Base-by-base conservation (phyloP, 179 eudicot genomes). In the Corrigiola litoralis region DNA sequence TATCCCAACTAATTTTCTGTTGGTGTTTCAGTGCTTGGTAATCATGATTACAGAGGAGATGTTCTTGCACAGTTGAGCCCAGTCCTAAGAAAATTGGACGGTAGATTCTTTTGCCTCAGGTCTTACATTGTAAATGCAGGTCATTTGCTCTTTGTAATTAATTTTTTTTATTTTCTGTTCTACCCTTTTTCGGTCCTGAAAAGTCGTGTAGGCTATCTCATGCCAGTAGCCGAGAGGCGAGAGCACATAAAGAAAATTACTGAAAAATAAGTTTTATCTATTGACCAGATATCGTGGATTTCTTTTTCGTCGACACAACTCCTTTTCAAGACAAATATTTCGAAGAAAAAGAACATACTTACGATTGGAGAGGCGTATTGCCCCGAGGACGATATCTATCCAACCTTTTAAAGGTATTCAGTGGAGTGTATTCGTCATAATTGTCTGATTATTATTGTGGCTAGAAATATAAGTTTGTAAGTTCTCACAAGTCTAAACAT, bases 11-110 rank as follows among this genome's bases (percentile, higher is more conserved):
- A 24, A 25, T 58, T 27, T 17, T 57, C 28, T 68, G 1, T 1
- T 53, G 16, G 21, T 13, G 7, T 37, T 45, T 11, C 52, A 70
- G 74, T 70, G 58, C 74, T 70, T 55, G 74, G 95, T 12, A 90
- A 90, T 71, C 97, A 90, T 77, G 97, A 90, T 48, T 90, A 90
- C 46, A 86, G 97, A 61, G 97, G 97, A 61, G 77, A 90, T 72
- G 90, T 64, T 50, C 50, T 75, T 69, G 87, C 92, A 52, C 92
- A 86, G 44, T 57, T 84, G 57, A 90, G 86, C 72, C 82, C 83
- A 32, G 41, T 55, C 25, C 86, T 90, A 3, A 72, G 65, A 29
- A 66, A 77, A 33, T 72, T 61, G 61, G 97, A 90, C 66, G 59
- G 62, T 44, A 81, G 81, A 81, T 90, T 92, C 92, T 40, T 84